Conservation (phyloP, 176 grass and related monocot species). For the Tillandsia leiboldiana region DNA sequence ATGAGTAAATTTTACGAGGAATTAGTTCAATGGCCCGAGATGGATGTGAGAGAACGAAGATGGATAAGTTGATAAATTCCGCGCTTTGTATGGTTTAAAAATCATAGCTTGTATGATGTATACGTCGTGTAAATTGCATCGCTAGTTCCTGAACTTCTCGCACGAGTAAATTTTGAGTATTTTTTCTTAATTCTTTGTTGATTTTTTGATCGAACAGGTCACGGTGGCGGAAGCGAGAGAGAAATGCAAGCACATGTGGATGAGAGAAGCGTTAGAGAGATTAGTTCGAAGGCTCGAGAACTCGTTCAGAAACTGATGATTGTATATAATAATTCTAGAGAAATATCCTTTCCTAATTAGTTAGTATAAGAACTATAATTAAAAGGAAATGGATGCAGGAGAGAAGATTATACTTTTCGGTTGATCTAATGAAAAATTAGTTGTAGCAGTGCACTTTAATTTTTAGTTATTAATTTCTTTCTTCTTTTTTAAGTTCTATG, state of each 20-base stretch:
- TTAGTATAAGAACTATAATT: no score
- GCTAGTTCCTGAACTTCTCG: no score
- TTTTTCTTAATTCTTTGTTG: not conserved
- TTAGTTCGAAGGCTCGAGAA: slow-evolving; percentile 22
- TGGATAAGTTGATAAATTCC: slow-evolving; percentile 20
- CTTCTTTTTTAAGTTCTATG: no score
- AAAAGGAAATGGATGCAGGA: no score
- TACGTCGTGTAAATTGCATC: no score
- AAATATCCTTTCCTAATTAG: no score
- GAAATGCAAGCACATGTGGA: slow-evolving; percentile 35
- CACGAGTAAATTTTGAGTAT: not conserved
- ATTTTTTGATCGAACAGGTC: slow-evolving; percentile 17
- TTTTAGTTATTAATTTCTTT: no score
- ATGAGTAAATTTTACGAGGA: slow-evolving; percentile 6
- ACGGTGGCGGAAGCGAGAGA: slow-evolving; percentile 29
- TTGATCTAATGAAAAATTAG: no score
- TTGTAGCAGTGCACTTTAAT: no score
- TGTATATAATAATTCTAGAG: no score
- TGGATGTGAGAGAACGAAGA: slow-evolving; percentile 33
- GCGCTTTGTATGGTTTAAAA: not conserved
- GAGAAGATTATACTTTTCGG: no score
- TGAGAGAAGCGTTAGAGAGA: slow-evolving; percentile 42
- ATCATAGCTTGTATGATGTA: not conserved
- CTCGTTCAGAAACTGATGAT: not conserved
- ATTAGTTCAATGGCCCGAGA: slow-evolving; percentile 38